phyloP scores from a whole-genome alignment of 1,284 basidiomycete genomes.

The Puccinia polysora region DNA sequence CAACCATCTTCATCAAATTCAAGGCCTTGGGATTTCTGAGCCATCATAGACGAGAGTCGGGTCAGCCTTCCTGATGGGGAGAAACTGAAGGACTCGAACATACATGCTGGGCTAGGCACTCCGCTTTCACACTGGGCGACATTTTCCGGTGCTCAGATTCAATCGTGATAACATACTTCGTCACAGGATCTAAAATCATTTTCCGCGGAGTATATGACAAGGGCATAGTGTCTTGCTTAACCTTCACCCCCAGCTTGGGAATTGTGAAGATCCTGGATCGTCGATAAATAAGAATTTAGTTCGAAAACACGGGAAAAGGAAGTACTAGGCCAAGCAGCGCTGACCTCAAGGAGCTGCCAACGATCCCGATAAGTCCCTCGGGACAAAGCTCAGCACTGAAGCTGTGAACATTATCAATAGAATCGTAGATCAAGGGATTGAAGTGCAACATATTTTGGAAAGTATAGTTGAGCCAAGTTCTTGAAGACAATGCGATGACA shows the following conservation, averaged over 20 bases:
- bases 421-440: constrained; percentile 92
- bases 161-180: constrained; percentile 78
- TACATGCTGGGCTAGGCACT: constrained; percentile 24
- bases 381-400: constrained; percentile 95
- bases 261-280: constrained; percentile 85
- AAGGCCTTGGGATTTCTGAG: constrained; percentile 37
- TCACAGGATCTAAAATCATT: constrained; percentile 77
- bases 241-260: constrained; percentile 83
- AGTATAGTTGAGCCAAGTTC: constrained; percentile 95
- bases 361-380: constrained; percentile 92
- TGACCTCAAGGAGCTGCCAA: constrained; percentile 68
- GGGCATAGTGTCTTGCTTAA: constrained; percentile 87
- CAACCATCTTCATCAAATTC: constrained; percentile 1
- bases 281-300: background rate
- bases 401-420: constrained; percentile 90
- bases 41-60: no score
- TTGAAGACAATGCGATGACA: constrained; percentile 87
- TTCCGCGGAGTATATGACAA: constrained; percentile 91
- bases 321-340: no score
- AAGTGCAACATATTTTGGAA: constrained; percentile 94
- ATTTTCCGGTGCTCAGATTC: constrained; percentile 88
- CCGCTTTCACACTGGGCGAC: constrained; percentile 56
- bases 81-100: no score
- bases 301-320: background rate
- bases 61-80: no score